Base-by-base conservation (phyloP, 2,329 filamentous ascomycete species). In the Taxawa tesnikishii region DNA sequence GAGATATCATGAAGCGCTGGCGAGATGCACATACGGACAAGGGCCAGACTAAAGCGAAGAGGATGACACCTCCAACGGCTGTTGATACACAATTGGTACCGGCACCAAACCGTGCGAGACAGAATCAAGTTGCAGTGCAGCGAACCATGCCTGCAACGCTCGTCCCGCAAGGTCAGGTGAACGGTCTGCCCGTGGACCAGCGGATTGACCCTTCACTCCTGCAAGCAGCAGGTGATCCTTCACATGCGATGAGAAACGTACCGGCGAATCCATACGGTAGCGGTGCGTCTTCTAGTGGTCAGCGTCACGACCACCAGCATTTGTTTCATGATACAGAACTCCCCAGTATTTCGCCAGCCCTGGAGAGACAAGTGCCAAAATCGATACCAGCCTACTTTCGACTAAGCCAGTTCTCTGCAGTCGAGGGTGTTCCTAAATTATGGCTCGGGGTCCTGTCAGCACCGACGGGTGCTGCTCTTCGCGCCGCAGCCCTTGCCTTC, bases 1-100 rank as follows among this genome's bases (percentile, higher is more conserved):
- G 75, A 31, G 82, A 88, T 54, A 78, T 83, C 12, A 77, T 83
- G 68, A 87, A 87, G 56, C 68, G 83, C 29, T 65, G 80, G 32
- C 70, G 78, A 21, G 78, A 83, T 44, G 76, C 82, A 41, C 69
- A 72, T 37, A 63, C 62, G 1, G 62, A 58, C 43, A 46, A 54
- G 27, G 28, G 43, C 16, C 50, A 56, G 36, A 40, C 46, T 43
- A 15, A 30, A 26, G n/a, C n/a, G n/a, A n/a, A n/a, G n/a, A n/a
- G n/a, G n/a, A n/a, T n/a, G n/a, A n/a, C n/a, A n/a, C 12, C 23
- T 29, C n/a, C 46, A 50, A 31, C 23, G 12, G 60, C 59, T 4
- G 58, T 59, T 4, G 59, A 59, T 2, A 59, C 62, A 1, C 59
- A 57, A 1, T n/a, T n/a, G n/a, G n/a, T n/a, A n/a, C 56, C 60